These are phyloP conservation scores for Roridomyces roridus DNA, from an alignment of 768 basidiomycete species.

Conservation along the genomic window DNA sequence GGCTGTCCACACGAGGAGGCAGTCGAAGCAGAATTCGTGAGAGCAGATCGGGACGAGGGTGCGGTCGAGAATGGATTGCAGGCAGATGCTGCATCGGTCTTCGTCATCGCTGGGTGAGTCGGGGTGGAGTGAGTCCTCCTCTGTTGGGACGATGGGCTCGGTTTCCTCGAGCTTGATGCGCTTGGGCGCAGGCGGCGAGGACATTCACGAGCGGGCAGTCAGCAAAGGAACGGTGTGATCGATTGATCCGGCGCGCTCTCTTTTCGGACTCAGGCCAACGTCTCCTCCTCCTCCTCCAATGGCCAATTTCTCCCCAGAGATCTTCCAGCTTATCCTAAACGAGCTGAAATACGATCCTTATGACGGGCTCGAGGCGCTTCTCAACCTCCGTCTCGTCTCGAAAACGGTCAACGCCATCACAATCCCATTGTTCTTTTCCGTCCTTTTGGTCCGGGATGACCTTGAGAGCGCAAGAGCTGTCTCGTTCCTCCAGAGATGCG, in stretches of 20 bases:
- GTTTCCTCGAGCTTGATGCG: background rate
- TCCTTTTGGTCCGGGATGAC: background rate
- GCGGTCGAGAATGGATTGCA: slow-evolving; percentile 77
- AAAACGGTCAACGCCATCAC: background rate
- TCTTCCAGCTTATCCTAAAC: too few relatives aligned
- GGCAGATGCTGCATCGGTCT: slow-evolving; percentile 85
- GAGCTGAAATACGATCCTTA: too few relatives aligned
- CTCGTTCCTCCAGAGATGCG: background rate
- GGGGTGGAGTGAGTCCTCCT: slow-evolving; percentile 34
- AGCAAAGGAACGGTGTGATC: too few relatives aligned
- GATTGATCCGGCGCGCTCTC: background rate
- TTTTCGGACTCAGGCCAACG: too few relatives aligned
- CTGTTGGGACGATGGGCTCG: background rate
- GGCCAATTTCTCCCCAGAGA: too few relatives aligned
- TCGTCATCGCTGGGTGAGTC: slow-evolving; percentile 43
- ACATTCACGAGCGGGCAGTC: too few relatives aligned
- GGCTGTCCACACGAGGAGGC: slow-evolving; percentile 84
- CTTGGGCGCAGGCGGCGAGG: too few relatives aligned
- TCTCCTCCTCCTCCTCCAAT: too few relatives aligned
- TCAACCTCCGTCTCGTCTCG: slow-evolving; percentile 10
- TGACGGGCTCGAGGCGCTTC: too few relatives aligned
- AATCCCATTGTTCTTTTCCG: background rate
- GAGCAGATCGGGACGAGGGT: slow-evolving; percentile 86
- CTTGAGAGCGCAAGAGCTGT: slow-evolving; percentile 1
- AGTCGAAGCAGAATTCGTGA: slow-evolving; percentile 95